phyloP scores from a whole-genome alignment of 2,329 filamentous ascomycete species.

The Pyricularia sp. region DNA sequence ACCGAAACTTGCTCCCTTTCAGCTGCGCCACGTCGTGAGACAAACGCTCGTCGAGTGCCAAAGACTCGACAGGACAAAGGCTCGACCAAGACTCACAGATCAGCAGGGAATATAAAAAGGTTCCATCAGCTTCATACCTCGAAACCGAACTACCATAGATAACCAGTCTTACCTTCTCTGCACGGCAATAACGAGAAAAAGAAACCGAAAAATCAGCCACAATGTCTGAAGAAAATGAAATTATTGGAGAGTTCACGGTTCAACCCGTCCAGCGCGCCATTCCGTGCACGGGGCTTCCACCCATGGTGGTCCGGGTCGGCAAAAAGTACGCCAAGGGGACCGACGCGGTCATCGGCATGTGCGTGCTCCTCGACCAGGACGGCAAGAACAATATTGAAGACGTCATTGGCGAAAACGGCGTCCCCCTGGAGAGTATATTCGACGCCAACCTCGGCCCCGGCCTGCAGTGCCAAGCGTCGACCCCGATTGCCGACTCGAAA shows the following conservation, averaged over 20 bases:
- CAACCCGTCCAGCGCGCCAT: background rate
- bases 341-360: background rate
- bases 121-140: too few relatives aligned
- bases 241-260: background rate
- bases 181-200: too few relatives aligned
- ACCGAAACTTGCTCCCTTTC: background rate
- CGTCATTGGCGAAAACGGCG: background rate
- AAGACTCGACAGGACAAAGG: too few relatives aligned
- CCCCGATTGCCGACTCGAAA: background rate
- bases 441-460: background rate
- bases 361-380: background rate
- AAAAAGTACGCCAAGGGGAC: background rate
- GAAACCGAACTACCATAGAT: too few relatives aligned
- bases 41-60: background rate
- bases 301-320: background rate
- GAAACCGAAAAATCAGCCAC: background rate
- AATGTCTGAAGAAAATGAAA: background rate
- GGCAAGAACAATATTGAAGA: background rate
- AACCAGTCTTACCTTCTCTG: too few relatives aligned
- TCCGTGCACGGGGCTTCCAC: background rate
- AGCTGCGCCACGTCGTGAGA: background rate
- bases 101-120: too few relatives aligned
- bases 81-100: too few relatives aligned
- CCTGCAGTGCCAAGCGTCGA: background rate
- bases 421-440: background rate